Evolutionary conservation across 2,329 filamentous ascomycete genomes (phyloP), one percentile per base, ranked within the genome.

Genomic region (Clonostachys solani): DNA sequence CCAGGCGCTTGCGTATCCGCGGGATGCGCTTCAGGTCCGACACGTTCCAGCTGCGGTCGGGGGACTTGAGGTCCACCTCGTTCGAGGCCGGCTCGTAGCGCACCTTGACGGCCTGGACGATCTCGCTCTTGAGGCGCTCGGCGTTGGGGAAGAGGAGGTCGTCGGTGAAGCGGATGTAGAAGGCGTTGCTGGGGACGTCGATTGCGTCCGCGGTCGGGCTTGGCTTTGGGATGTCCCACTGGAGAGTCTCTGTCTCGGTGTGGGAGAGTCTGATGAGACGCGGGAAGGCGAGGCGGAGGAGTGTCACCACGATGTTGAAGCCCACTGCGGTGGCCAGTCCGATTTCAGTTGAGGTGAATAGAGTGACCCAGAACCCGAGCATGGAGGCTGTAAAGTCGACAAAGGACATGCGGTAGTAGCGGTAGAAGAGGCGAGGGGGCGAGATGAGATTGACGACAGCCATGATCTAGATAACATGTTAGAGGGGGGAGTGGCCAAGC

Each of bases 351-450:
- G 74, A 77, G 3, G 77, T 74, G 54, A 85, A 83, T 10, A 86
- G 72, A 0, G 80, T 81, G 4, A 85, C 68, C 77, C 82, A 85
- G 55, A 86, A 79, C 5, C 81, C 74, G 33, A 86, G 68, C 75
- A 84, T 81, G 29, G 78, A 74, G 1, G 79, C 76, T 45, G 82
- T 72, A 54, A 86, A 86, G 61, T 86, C 83, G 13, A 81, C 76
- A 5, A 86, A 70, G 0, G 80, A 84, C 3, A 80, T 79, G 52
- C 77, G 78, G 80, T 81, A 86, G 64, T 81, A 85, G 13, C 71
- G 68, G 60, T 83, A 83, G 57, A 86, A 84, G 10, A 77, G 71
- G 4, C 69, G 74, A 0, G 81, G 74, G 0, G 79, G 73, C 0
- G 78, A 77, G 41, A 86, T 79, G 7, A 86, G 68, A 37, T 81